phyloP scores from a whole-genome alignment of 1,139 yeast genomes.

The Sugiyamaella sp. region DNA sequence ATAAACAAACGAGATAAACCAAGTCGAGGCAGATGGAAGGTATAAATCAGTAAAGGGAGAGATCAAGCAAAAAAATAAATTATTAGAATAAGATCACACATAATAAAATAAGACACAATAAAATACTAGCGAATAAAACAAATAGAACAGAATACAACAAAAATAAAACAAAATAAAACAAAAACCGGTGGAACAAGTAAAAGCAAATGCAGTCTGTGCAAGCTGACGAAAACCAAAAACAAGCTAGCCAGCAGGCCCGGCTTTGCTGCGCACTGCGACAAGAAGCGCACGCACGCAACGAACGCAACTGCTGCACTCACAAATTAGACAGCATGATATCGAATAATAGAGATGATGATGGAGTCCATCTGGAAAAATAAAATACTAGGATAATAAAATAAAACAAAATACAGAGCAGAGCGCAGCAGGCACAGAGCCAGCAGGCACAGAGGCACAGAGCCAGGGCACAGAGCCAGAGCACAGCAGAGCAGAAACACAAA shows the following conservation, averaged over 20 bases:
- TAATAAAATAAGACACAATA: neutral
- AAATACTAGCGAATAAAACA: too few species aligned
- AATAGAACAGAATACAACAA: neutral
- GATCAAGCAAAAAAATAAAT: neutral
- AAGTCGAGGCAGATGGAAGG: conserved; percentile 1
- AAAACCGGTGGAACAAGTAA: neutral
- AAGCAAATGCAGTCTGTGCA: neutral
- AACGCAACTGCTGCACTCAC: too few species aligned
- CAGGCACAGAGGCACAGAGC: too few species aligned
- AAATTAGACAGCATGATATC: too few species aligned
- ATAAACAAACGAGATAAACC: neutral
- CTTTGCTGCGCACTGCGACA: too few species aligned
- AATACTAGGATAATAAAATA: too few species aligned
- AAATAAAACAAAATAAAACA: neutral
- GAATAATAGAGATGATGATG: too few species aligned
- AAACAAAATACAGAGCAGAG: neutral
- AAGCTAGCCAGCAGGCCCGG: too few species aligned
- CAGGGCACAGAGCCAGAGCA: too few species aligned
- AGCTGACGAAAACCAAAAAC: neutral
- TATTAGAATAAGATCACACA: neutral
- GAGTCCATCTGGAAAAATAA: too few species aligned
- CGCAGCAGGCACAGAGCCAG: neutral
- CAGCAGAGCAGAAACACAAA: too few species aligned
- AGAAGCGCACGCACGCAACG: too few species aligned
- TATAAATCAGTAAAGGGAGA: neutral